These are phyloP conservation scores for Aspergillus proliferans DNA, from an alignment of 2,329 filamentous ascomycete genomes.

Conservation along the genomic window DNA sequence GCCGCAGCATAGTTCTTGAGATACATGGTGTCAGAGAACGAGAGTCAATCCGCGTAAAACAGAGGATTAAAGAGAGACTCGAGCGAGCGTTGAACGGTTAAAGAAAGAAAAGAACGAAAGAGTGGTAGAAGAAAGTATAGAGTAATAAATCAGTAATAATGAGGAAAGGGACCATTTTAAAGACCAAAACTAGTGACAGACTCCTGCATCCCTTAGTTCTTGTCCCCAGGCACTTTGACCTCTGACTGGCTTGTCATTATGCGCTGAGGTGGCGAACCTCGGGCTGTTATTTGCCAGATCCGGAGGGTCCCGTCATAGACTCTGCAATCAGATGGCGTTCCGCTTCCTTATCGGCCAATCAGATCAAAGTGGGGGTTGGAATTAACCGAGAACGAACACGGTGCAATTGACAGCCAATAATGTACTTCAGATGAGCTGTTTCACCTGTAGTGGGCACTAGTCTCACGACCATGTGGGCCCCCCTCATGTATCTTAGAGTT, in stretches of 20 bases:
- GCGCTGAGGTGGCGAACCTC: too few relatives aligned
- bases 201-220: too few relatives aligned
- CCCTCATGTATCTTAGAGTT: too few relatives aligned
- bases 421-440: too few relatives aligned
- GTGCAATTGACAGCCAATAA: background rate
- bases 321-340: too few relatives aligned
- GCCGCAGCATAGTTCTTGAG: constrained; percentile 25
- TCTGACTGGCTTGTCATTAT: too few relatives aligned
- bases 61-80: background rate
- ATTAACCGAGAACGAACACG: background rate
- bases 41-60: background rate
- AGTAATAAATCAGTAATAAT: background rate
- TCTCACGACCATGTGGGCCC: background rate
- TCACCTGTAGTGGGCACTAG: too few relatives aligned
- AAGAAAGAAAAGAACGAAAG: background rate
- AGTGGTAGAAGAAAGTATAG: background rate
- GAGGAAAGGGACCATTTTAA: background rate
- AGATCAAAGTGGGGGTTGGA: background rate
- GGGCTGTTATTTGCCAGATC: too few relatives aligned
- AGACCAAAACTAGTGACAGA: background rate
- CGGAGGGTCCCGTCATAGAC: too few relatives aligned
- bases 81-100: background rate
- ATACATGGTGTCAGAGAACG: constrained; percentile 19
- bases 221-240: too few relatives aligned
- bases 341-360: background rate